Percentiles rank a stretch among this genome's conserved stretches.
Conservation (phyloP, 306 rosid genomes). For the Hippophae tibetana region DNA sequence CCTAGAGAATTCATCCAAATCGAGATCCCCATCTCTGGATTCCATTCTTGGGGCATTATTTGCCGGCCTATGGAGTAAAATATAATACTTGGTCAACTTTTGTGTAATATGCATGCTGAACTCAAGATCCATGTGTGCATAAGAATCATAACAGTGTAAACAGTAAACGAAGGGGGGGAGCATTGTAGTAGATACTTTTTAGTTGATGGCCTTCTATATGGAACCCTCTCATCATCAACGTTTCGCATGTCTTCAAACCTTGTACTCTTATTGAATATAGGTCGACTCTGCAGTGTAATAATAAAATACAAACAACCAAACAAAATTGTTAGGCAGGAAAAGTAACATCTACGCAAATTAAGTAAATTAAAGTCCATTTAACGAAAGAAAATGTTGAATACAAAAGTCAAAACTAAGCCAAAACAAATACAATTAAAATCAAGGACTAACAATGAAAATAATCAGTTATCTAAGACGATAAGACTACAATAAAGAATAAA, state of each 20-base stretch:
- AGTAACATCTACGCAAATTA: not conserved
- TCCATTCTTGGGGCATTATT: conserved; percentile 71
- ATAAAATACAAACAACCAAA: not conserved
- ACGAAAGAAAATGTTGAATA: no score
- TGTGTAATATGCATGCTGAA: not conserved
- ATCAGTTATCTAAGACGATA: no score
- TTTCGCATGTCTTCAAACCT: conserved; percentile 92
- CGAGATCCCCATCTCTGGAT: conserved; percentile 93
- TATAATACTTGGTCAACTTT: not conserved
- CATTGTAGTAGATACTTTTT: conserved; percentile 46
- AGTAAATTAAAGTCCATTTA: not conserved
- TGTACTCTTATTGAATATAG: conserved; percentile 87
- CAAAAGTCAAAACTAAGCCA: no score
- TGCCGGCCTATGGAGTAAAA: conserved; percentile 44
- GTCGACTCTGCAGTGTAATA: conserved; percentile 69
- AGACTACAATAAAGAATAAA: no score
- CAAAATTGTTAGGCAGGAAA: not conserved
- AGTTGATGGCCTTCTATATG: conserved; percentile 58
- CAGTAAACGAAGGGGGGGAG: not conserved
- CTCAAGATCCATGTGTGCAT: not conserved
- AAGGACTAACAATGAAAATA: no score
- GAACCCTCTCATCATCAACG: conserved; percentile 68
- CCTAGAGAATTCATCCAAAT: conserved; percentile 82
- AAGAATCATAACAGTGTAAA: not conserved
- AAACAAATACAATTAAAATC: no score